Evolutionary conservation across 495 filamentous ascomycete species (phyloP).

Genomic region (Podospora pseudoanserina): DNA sequence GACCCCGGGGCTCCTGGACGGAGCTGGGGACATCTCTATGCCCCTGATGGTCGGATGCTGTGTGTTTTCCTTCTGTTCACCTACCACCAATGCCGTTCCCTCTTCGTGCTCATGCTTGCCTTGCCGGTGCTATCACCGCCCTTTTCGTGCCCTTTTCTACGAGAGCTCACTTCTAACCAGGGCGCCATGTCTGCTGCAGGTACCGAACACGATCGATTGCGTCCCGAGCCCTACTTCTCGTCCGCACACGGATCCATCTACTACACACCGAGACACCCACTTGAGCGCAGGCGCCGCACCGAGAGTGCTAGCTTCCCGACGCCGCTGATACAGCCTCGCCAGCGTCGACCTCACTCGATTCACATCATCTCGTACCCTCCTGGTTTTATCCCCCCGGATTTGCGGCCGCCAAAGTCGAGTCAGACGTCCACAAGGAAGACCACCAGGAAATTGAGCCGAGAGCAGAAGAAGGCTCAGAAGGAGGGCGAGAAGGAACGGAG

Average conservation of each 20-base stretch:
- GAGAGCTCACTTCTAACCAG: slow-evolving; percentile 25
- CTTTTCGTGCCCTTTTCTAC: slow-evolving; percentile 14
- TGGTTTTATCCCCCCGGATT: slow-evolving; percentile 48
- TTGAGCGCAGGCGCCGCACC: slow-evolving; percentile 32
- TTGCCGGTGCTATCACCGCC: not conserved
- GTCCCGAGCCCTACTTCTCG: slow-evolving; percentile 34
- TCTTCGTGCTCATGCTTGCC: not conserved
- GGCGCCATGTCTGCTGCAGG: slow-evolving; percentile 27
- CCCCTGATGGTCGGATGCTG: slow-evolving; percentile 33
- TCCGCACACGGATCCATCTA: slow-evolving; percentile 39
- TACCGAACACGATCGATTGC: slow-evolving; percentile 32
- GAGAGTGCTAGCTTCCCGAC: slow-evolving; percentile 37
- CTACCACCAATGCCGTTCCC: slow-evolving; percentile 10
- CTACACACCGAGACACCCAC: slow-evolving; percentile 36
- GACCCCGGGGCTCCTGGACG: slow-evolving; percentile 22
- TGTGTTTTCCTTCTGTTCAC: slow-evolving; percentile 21
- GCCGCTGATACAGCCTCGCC: slow-evolving; percentile 49
- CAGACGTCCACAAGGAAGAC: slow-evolving; percentile 20
- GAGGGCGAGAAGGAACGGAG: slow-evolving; percentile 27
- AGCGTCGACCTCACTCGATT: slow-evolving; percentile 52
- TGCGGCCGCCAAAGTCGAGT: slow-evolving; percentile 33
- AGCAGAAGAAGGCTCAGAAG: slow-evolving; percentile 22
- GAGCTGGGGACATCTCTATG: slow-evolving; percentile 13
- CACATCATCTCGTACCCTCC: slow-evolving; percentile 54
- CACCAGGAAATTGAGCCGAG: slow-evolving; percentile 21